Percentiles rank a stretch among this genome's conserved stretches.
Evolutionary conservation across 2,329 filamentous ascomycete species (phyloP).

Genomic region (Dactylonectria estremocensis): DNA sequence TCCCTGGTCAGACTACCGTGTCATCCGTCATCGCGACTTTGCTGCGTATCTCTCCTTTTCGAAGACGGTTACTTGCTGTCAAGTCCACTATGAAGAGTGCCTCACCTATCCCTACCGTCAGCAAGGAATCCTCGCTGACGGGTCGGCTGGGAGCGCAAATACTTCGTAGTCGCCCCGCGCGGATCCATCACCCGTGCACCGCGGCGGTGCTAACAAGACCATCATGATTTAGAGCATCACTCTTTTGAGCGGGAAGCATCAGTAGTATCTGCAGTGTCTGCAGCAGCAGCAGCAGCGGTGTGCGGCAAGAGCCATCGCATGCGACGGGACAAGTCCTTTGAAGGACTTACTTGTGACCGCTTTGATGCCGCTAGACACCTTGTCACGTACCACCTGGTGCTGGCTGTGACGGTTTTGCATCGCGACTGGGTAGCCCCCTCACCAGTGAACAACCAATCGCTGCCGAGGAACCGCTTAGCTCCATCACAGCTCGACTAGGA

Average conservation of each 20-base stretch:
- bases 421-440: conserved; percentile 37
- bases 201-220: conserved; percentile 6
- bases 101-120: conserved; percentile 14
- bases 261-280: background rate
- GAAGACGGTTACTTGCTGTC: conserved; percentile 9
- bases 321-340: conserved; percentile 39
- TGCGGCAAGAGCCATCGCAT: conserved; percentile 36
- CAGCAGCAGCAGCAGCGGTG: conserved; percentile 43
- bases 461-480: conserved; percentile 23
- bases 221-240: conserved; percentile 4
- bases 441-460: conserved; percentile 39
- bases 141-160: conserved; percentile 5
- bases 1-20: conserved; percentile 7
- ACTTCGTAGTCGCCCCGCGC: conserved; percentile 19
- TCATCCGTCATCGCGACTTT: conserved; percentile 27
- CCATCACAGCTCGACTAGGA: conserved; percentile 41
- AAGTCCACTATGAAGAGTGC: conserved; percentile 19
- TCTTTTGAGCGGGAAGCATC: conserved; percentile 9
- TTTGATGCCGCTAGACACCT: conserved; percentile 37
- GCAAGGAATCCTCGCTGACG: conserved; percentile 22
- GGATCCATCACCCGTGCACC: conserved; percentile 9
- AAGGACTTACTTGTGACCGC: conserved; percentile 31
- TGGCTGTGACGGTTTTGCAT: conserved; percentile 45
- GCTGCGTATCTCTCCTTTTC: conserved; percentile 12
- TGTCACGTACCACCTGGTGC: conserved; percentile 37